Evolutionary conservation across 2,329 filamentous ascomycete species (phyloP).

Genomic region (Diaporthe citriasiana): DNA sequence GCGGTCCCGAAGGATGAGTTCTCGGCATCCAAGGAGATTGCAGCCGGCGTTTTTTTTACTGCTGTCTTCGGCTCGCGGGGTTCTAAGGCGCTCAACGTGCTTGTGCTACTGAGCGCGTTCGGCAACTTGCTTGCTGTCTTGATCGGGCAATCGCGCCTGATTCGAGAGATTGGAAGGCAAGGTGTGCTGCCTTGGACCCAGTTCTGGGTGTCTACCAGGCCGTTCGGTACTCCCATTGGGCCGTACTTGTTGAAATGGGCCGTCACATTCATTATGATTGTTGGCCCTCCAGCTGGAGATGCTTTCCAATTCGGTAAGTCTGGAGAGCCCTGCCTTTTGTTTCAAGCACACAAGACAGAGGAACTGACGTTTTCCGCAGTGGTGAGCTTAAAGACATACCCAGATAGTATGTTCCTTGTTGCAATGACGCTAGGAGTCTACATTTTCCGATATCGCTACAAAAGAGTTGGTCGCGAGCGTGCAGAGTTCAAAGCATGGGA

Average conservation of each 20-base stretch:
- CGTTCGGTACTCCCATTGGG: constrained; percentile 74
- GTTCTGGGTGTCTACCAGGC: constrained; percentile 74
- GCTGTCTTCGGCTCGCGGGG: constrained; percentile 66
- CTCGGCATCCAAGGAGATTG: constrained; percentile 61
- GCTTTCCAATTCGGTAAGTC: constrained; percentile 72
- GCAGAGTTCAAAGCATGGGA: constrained; percentile 71
- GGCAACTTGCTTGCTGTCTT: constrained; percentile 71
- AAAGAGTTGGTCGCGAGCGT: constrained; percentile 58
- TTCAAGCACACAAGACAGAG: constrained; percentile 46
- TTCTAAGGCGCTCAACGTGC: constrained; percentile 68
- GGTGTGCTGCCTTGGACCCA: constrained; percentile 71
- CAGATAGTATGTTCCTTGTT: constrained; percentile 60
- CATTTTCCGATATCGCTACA: constrained; percentile 65
- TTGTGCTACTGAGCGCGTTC: constrained; percentile 70
- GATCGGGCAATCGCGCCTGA: constrained; percentile 67
- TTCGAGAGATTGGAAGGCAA: constrained; percentile 73
- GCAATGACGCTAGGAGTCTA: constrained; percentile 68
- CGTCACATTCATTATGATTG: constrained; percentile 71
- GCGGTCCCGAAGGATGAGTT: constrained; percentile 69
- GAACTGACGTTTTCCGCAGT: background rate
- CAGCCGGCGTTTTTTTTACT: constrained; percentile 70
- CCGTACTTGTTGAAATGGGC: constrained; percentile 71
- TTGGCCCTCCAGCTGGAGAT: constrained; percentile 72
- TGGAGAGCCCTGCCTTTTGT: background rate
- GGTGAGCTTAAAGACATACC: constrained; percentile 17